Base-by-base conservation (phyloP, 2,329 filamentous ascomycete genomes). In the Alternaria sp. region DNA sequence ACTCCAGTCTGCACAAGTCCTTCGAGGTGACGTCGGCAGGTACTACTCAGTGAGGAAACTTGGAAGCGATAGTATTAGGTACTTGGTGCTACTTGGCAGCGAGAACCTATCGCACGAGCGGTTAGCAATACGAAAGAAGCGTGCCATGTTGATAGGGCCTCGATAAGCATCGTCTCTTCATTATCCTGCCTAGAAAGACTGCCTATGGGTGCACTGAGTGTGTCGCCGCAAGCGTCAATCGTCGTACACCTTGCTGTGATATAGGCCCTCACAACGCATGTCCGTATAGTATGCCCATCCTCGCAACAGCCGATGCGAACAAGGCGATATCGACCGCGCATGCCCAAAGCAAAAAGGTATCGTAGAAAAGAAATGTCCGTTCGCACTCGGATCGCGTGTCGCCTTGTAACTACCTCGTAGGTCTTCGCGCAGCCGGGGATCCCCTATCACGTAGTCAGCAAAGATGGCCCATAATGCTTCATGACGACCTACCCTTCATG, bases 401-500 rank as follows among this genome's bases (percentile, higher is more conserved):
- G n/a, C 21, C 19, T 25, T 8, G 19, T n/a, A n/a, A 36, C 13
- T 28, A 52, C 43, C 32, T 43, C 23, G 46, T 58, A 52, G 46
- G 21, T 30, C 50, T 51, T 11, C 56, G 45, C 32, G 56, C 36
- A 28, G 50, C 56, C 1, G 56, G 17, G n/a, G 56, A 51, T 40
- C 46, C 40, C n/a, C 30, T 44, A 23, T 44, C 15, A 23, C 2
- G 25, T 21, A 17, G 51, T 62, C 49, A 63, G 52, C 32, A 36
- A 36, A 1, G 2, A 36, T 36, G 15, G 0, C 32, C 32, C 4
- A 36, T 13, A 21, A 4, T 15, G 2, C 8, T 7, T 17, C 21
- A n/a, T 44, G 3, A 47, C 19, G 6, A 44, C 67, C 30, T 30
- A 68, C 67, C 62, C 62, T 5, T 75, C 75, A 3, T 78, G 65